Base-by-base conservation (phyloP, 371 early-diverging fungal genomes). In the Choanephora cucurbitarum region DNA sequence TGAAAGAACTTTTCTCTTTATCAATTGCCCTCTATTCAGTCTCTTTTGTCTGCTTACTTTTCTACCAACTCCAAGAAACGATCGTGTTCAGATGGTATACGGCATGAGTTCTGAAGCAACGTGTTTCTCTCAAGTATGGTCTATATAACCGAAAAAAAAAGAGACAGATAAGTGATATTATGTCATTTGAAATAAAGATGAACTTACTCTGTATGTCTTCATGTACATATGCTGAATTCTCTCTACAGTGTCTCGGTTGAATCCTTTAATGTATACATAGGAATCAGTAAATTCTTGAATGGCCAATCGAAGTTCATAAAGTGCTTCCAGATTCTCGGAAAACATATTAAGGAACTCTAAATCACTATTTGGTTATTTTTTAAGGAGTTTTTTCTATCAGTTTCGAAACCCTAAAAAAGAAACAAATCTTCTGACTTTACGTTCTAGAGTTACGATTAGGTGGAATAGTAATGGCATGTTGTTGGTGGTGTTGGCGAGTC, bases 231-330 rank as follows among this genome's bases (percentile, higher is more conserved):
- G 76, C n/a, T 75, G 77, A 14, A 85, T 79, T 62, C 81, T 82
- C 53, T 83, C 83, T 10, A 83, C 73, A 0, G 83, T 81, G 45
- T 65, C 67, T 15, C 58, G 44, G 15, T 83, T 82, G 48, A 75
- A 85, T 15, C 85, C 85, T 21, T 80, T 82, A 40, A 85, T 80
- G 52, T 83, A 85, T 2, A 85, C 81, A 66, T 83, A 85, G 1
- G 83, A 79, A 24, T 79, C 77, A 40, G 74, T 80, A 58, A 85
- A 85, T 62, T 85, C 82, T n/a, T 72, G 71, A 1, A 74, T 72
- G 6, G 77, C 67, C 24, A 60, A 57, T 56, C 73, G 70, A 49
- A 82, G 66, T 47, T 83, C 82, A 24, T 71, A 57, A 17, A 85
- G 49, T 1, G 82, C 73, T 24, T 75, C 70, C n/a, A 62, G 56